Base-by-base conservation (phyloP, 129 eudicot genomes). In the Lonicera japonica region DNA sequence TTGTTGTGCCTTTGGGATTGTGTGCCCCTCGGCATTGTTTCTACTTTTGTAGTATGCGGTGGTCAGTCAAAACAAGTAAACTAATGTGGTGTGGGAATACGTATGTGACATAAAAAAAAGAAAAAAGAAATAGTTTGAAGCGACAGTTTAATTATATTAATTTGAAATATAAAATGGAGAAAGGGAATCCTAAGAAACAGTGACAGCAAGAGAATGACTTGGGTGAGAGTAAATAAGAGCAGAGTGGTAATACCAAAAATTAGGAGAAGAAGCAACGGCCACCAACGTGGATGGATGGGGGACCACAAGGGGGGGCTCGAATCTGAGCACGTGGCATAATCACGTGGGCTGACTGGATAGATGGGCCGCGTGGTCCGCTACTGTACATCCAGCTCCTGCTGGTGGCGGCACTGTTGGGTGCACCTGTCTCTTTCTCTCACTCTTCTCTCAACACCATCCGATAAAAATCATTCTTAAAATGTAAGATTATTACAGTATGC, bases 251-350 rank as follows among this genome's bases (percentile, higher is more conserved):
- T 50, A n/a, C 55, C 16, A 15, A 50, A 50, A 50, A 50, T 13
- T 15, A 17, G 8, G 22, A 50, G 1, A 4, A 50, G 24, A 19
- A 4, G 23, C 20, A 51, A 51, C 56, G 21, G 21, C 56, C 56
- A 13, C 18, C 18, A 10, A 51, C n/a, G 56, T 51, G 18, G 56
- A 17, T n/a, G 36, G 36, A 29, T 29, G 21, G 56, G 53, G 21
- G 23, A 6, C 21, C 56, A 51, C 5, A 0, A 3, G 1, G 55
- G 21, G n/a, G 16, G 9, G 41, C 1, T 47, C 18, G 65, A 61
- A 61, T 61, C 54, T 10, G 14, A 19, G 21, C 54, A 61, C 21
- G 53, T 41, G 39, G 21, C 65, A 61, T 13, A 61, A 21, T 61
- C 65, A 61, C 65, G 65, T 61, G 65, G 29, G n/a, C 24, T 21